Evolutionary conservation across 805 yeast genomes (phyloP).

Genomic region (Komagataella populi): DNA sequence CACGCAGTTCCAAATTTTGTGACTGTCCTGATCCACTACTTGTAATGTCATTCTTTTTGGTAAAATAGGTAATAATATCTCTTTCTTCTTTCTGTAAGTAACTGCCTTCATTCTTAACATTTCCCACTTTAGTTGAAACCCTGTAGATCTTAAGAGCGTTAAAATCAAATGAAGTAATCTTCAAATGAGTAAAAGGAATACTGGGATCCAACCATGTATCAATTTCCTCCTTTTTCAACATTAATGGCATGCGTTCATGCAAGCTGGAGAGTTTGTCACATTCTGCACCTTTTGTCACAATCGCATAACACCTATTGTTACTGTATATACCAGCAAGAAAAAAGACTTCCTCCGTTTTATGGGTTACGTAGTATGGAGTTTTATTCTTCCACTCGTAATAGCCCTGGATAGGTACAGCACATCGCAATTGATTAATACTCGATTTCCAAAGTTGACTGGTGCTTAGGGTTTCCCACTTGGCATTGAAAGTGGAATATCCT

Average conservation of each 20-base stretch:
- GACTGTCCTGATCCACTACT: neutral
- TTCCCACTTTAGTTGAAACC: slow-evolving; percentile 56
- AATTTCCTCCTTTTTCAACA: slow-evolving; percentile 46
- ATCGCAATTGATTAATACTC: slow-evolving; percentile 34
- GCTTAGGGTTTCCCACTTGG: slow-evolving; percentile 39
- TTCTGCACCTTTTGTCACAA: slow-evolving; percentile 58
- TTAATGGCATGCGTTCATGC: slow-evolving; percentile 69
- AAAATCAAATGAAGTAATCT: slow-evolving; percentile 25
- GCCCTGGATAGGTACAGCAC: slow-evolving; percentile 71
- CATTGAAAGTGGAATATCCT: slow-evolving; percentile 53
- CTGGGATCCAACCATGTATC: slow-evolving; percentile 46
- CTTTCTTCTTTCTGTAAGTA: slow-evolving; percentile 18
- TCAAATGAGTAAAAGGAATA: slow-evolving; percentile 21
- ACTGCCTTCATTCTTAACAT: slow-evolving; percentile 32
- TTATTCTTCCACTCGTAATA: slow-evolving; percentile 69
- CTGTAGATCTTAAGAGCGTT: slow-evolving; percentile 32
- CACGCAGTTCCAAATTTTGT: neutral
- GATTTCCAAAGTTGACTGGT: slow-evolving; percentile 44
- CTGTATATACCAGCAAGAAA: slow-evolving; percentile 51
- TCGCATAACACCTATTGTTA: slow-evolving; percentile 38
- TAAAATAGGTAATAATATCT: neutral
- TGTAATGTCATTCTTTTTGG: neutral
- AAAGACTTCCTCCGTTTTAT: slow-evolving; percentile 36
- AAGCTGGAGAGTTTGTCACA: slow-evolving; percentile 48
- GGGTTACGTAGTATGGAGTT: slow-evolving; percentile 51